Evolutionary conservation across 2,329 filamentous ascomycete species (phyloP), one percentile per base, ranked within the genome.

Genomic region (Alternaria tenuissima): DNA sequence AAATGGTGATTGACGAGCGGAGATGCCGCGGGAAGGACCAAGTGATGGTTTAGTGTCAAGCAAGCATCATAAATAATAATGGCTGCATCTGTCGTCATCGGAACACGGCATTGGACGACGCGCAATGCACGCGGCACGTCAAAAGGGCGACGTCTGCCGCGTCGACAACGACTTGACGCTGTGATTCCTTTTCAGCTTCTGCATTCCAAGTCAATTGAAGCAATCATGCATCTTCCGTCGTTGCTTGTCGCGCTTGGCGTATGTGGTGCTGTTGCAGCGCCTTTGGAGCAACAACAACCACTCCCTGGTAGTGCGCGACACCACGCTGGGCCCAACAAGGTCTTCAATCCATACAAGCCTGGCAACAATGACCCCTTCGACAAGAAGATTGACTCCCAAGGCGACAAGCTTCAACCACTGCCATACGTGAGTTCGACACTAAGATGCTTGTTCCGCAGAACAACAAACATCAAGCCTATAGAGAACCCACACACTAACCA

Each of bases 291-390:
- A 59, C 73, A 79, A 59, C 72, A 78, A 54, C 78, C 80, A 24
- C 67, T 81, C 61, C 63, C 66, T 24, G 69, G 61, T 22, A 69
- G 66, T 55, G 65, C 67, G 53, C 62, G 67, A 60, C 66, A 71
- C 62, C 68, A 70, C 58, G 70, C 71, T 46, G 70, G 70, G 30
- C 62, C 68, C 22, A 65, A 67, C 54, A 70, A 66, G 42, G 59
- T 69, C 14, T 57, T 52, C 14, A 69, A 80, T 4, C 88, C 88
- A 0, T 91, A 89, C 70, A 87, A 82, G 11, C 88, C 87, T 0
- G 85, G 80, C 7, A 80, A 86, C 70, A 82, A 80, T 51, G 88
- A 91, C 66, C 87, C 87, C 0, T 84, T 87, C 62, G 89, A 91
- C 74, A 80, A 80, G 57, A 86, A 88, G 43, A 78, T 91, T 41